phyloP scores from a whole-genome alignment of 805 yeast species.

The Pichia sporocuriosa region DNA sequence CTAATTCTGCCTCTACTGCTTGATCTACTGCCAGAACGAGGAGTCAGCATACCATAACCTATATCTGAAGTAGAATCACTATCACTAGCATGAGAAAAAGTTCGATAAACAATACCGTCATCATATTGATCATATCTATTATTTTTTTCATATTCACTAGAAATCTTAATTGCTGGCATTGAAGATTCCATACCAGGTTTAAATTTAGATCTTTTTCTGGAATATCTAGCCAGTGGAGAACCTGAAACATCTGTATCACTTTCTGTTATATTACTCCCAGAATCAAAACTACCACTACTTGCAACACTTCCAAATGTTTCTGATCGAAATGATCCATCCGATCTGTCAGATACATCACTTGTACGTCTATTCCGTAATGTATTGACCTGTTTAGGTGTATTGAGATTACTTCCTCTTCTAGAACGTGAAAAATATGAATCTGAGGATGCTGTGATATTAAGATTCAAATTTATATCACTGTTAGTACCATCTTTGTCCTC shows the following conservation, averaged over 20 bases:
- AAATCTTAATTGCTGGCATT: background rate
- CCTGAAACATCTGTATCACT: slow-evolving; percentile 20
- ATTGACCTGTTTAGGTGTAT: background rate
- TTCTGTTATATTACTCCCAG: slow-evolving; percentile 11
- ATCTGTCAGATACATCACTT: slow-evolving; percentile 24
- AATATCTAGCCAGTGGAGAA: slow-evolving; percentile 15
- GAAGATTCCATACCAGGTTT: background rate
- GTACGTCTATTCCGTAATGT: slow-evolving; percentile 14
- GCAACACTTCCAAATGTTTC: slow-evolving; percentile 7
- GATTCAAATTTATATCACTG: slow-evolving; percentile 3
- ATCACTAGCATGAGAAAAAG: background rate
- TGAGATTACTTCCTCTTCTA: slow-evolving; percentile 14
- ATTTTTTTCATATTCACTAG: background rate
- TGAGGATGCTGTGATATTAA: slow-evolving; percentile 22
- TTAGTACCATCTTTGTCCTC: background rate
- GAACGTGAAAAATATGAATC: slow-evolving; percentile 31
- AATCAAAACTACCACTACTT: slow-evolving; percentile 4
- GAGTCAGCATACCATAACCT: too few species aligned
- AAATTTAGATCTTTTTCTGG: slow-evolving; percentile 7
- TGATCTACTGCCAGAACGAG: slow-evolving; percentile 5
- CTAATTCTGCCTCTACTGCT: background rate
- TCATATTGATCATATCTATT: slow-evolving; percentile 6
- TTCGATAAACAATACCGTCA: slow-evolving; percentile 7
- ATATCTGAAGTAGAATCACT: background rate
- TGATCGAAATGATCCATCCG: slow-evolving; percentile 10